Percentiles rank a stretch among this genome's conserved stretches.
These are phyloP conservation scores for Penicillium mononematosum DNA, from an alignment of 495 filamentous ascomycete species.

Conservation along the genomic window DNA sequence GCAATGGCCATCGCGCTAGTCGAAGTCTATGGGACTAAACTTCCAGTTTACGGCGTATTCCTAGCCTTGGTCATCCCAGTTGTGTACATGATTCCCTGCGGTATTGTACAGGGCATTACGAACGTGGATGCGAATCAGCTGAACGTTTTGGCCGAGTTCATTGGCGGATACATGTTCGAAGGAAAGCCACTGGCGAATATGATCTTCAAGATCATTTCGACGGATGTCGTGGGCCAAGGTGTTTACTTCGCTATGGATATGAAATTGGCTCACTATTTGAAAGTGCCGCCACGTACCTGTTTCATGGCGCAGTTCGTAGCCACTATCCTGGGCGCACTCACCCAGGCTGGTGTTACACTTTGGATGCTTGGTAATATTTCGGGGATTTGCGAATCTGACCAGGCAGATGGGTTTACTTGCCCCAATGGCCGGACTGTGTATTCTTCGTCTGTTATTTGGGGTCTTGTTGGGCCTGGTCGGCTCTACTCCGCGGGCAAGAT, in stretches of 20 bases:
- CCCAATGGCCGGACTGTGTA: conserved; percentile 44
- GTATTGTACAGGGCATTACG: conserved; percentile 84
- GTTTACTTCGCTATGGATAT: conserved; percentile 42
- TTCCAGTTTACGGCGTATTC: conserved; percentile 79
- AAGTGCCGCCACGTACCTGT: conserved; percentile 39
- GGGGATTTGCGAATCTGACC: conserved; percentile 34
- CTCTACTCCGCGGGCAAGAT: conserved; percentile 25
- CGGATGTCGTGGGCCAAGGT: conserved; percentile 27
- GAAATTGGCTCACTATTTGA: conserved; percentile 45
- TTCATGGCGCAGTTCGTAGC: conserved; percentile 43
- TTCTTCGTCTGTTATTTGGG: conserved; percentile 42
- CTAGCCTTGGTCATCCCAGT: conserved; percentile 71
- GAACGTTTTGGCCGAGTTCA: conserved; percentile 42
- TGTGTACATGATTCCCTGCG: conserved; percentile 77
- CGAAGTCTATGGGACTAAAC: conserved; percentile 71
- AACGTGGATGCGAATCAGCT: conserved; percentile 70
- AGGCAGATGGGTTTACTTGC: conserved; percentile 40
- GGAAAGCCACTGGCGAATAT: conserved; percentile 37
- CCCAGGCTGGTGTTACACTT: conserved; percentile 41
- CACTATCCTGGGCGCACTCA: conserved; percentile 39
- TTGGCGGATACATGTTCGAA: conserved; percentile 36
- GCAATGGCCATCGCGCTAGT: conserved; percentile 81
- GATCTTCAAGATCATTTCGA: conserved; percentile 30
- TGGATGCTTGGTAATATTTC: conserved; percentile 43
- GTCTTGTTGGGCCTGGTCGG: conserved; percentile 39